phyloP scores from a whole-genome alignment of 73 alveolate species.

The Paraurostyla sp. region DNA sequence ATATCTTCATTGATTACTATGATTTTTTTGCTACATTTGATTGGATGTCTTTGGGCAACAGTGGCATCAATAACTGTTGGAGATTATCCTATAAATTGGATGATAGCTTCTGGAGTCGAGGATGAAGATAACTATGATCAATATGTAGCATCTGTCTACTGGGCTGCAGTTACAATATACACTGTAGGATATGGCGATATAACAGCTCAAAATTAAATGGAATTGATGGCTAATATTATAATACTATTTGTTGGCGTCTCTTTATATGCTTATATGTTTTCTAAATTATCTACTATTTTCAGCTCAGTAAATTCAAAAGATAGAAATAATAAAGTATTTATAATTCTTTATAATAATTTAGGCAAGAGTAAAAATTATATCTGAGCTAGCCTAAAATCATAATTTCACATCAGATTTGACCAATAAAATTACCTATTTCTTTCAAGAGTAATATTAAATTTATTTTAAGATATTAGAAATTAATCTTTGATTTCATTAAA shows the following conservation, averaged over 20 bases:
- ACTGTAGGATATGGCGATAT: conserved; percentile 70
- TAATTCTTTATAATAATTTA: not conserved
- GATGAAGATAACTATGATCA: not conserved
- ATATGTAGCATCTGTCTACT: conserved; percentile 56
- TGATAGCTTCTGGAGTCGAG: not conserved
- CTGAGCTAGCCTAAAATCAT: not conserved
- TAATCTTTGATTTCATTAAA: not conserved
- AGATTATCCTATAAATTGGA: conserved; percentile 47
- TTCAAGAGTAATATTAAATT: not conserved
- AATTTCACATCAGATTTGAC: conserved; percentile 7
- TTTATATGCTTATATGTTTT: conserved; percentile 54
- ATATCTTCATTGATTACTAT: conserved; percentile 39
- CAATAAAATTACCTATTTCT: conserved; percentile 3
- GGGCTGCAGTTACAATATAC: conserved; percentile 66
- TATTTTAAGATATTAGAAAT: not conserved
- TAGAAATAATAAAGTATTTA: not conserved
- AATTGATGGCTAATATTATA: not conserved
- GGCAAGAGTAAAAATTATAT: not conserved
- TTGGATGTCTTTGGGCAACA: conserved; percentile 79
- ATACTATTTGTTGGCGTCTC: conserved; percentile 50
- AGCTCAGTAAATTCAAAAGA: not conserved
- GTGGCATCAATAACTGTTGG: conserved; percentile 43
- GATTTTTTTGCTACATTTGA: conserved; percentile 65
- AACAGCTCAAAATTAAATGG: conserved; percentile 32
- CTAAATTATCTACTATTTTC: conserved; percentile 44